Evolutionary conservation across 768 basidiomycete genomes (phyloP).

Genomic region (Suillus variegatus): DNA sequence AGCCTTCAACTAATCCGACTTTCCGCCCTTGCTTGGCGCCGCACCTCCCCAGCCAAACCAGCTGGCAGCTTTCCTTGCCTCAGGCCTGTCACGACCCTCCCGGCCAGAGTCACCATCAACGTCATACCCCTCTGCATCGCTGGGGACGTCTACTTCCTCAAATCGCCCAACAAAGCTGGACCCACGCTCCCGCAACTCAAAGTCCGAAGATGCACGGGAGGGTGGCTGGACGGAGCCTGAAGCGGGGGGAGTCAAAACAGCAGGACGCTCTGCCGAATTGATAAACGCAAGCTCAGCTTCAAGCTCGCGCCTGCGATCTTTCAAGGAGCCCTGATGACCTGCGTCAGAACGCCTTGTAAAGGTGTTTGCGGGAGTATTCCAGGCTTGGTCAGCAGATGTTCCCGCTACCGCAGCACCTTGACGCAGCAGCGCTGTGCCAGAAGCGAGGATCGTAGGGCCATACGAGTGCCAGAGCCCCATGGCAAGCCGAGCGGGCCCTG

Average conservation of each 20-base stretch:
- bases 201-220: constrained; percentile 42
- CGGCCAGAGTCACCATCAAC: constrained; percentile 26
- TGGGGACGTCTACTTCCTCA: constrained; percentile 73
- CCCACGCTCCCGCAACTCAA: constrained; percentile 48
- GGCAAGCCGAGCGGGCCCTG: constrained; percentile 66
- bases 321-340: constrained; percentile 23
- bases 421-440: constrained; percentile 62
- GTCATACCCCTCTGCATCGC: constrained; percentile 68
- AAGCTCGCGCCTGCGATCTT: constrained; percentile 50
- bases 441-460: constrained; percentile 70
- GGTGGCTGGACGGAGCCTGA: constrained; percentile 33
- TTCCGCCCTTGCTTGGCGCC: constrained; percentile 17
- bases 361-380: constrained; percentile 33
- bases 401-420: constrained; percentile 48
- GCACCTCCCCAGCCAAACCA: constrained; percentile 37
- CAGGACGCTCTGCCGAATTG: constrained; percentile 23
- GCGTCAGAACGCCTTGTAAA: constrained; percentile 10
- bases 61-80: constrained; percentile 31
- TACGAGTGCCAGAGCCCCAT: constrained; percentile 77
- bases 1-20: constrained; percentile 19
- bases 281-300: constrained; percentile 63
- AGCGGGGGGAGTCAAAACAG: constrained; percentile 29
- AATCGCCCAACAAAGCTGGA: constrained; percentile 45
- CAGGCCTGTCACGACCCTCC: constrained; percentile 23
- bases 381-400: constrained; percentile 26